Conservation (phyloP, 768 basidiomycete genomes). For the Xerocomellus amylosporus region DNA sequence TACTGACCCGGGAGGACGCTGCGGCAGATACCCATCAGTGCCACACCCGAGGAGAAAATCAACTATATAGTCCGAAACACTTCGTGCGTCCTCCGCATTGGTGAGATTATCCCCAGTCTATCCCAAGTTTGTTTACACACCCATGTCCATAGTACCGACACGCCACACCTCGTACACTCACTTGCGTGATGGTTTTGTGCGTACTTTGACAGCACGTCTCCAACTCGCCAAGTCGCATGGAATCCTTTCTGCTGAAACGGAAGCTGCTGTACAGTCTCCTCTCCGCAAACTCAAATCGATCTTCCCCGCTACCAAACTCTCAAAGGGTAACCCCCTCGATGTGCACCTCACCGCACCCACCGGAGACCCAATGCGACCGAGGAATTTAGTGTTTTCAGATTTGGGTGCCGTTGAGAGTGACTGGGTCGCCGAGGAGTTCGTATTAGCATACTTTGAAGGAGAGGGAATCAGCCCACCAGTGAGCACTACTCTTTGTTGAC, state of each 20-base stretch:
- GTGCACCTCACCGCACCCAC: slow-evolving; percentile 61
- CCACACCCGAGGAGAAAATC: slow-evolving; percentile 69
- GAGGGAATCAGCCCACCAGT: slow-evolving; percentile 70
- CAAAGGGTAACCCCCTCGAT: slow-evolving; percentile 68
- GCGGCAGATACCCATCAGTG: slow-evolving; percentile 49
- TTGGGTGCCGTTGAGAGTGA: slow-evolving; percentile 68
- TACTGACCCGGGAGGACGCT: background rate
- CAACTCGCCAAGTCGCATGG: slow-evolving; percentile 49
- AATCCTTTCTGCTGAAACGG: slow-evolving; percentile 56
- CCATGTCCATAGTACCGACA: slow-evolving; percentile 59
- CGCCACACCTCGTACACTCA: slow-evolving; percentile 75
- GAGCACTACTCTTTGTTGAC: slow-evolving; percentile 25
- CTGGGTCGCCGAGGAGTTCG: slow-evolving; percentile 73
- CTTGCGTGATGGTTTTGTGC: slow-evolving; percentile 79
- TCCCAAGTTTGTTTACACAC: background rate
- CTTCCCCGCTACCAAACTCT: slow-evolving; percentile 66
- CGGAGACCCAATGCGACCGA: slow-evolving; percentile 41
- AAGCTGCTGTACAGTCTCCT: slow-evolving; percentile 55
- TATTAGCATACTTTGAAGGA: slow-evolving; percentile 73
- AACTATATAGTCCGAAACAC: slow-evolving; percentile 62
- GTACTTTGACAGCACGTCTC: slow-evolving; percentile 65
- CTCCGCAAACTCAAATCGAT: slow-evolving; percentile 71
- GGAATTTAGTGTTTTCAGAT: slow-evolving; percentile 65
- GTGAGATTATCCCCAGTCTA: slow-evolving; percentile 37
- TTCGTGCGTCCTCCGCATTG: slow-evolving; percentile 71